Percentiles rank a stretch among this genome's conserved stretches.
Evolutionary conservation across 805 yeast genomes (phyloP).

Genomic region (Metschnikowia matae): DNA sequence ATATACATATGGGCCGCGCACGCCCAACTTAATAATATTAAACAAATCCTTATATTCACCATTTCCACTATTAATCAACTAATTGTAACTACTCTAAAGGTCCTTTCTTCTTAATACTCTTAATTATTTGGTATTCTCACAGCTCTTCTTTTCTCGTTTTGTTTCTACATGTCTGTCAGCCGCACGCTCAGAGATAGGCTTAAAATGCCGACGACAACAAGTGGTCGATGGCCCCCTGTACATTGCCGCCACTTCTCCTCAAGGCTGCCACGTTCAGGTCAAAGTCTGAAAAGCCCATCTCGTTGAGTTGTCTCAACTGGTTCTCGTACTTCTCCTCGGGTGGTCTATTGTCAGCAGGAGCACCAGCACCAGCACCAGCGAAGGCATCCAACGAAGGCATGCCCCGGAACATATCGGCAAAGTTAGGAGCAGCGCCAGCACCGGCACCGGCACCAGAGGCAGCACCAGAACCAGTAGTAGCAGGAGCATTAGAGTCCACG

Average conservation of each 20-base stretch:
- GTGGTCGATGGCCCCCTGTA: conserved; percentile 93
- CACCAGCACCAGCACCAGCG: conserved; percentile 30
- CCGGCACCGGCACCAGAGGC: neutral
- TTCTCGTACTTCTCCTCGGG: conserved; percentile 43
- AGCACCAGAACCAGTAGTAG: conserved; percentile 3
- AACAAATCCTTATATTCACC: neutral
- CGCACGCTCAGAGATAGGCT: too few relatives aligned
- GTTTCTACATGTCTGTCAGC: too few relatives aligned
- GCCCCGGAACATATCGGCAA: conserved; percentile 36
- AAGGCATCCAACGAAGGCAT: conserved; percentile 48
- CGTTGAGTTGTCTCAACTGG: conserved; percentile 44
- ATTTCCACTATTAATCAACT: too few relatives aligned
- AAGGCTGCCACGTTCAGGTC: conserved; percentile 89
- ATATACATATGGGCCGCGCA: neutral
- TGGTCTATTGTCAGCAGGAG: conserved; percentile 38
- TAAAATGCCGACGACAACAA: conserved; percentile 37
- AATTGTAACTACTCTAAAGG: too few relatives aligned
- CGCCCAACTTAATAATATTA: neutral
- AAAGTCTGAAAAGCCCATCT: conserved; percentile 76
- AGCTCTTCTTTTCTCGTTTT: too few relatives aligned
- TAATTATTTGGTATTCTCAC: too few relatives aligned
- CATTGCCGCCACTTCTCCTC: conserved; percentile 94
- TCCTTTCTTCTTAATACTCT: too few relatives aligned
- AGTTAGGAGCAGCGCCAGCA: conserved; percentile 25
- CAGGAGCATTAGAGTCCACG: conserved; percentile 17